Conservation (phyloP, 805 yeast species). For the Lachancea meyersii region DNA sequence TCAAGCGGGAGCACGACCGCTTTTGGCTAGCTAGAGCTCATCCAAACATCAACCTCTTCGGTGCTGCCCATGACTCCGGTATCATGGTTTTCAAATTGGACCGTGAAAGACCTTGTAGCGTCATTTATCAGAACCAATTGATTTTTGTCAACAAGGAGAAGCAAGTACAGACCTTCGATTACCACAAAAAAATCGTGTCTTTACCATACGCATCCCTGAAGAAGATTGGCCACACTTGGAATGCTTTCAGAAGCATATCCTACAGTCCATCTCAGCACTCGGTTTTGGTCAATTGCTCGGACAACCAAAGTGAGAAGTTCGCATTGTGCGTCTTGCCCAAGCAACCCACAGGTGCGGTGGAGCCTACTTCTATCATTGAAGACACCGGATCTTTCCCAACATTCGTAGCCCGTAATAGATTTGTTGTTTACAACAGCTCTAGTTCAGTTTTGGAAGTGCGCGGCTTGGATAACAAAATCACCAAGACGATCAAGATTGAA, state of each 20-base stretch:
- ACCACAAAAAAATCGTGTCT: slow-evolving; percentile 53
- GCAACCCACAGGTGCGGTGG: slow-evolving; percentile 88
- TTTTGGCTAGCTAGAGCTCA: slow-evolving; percentile 91
- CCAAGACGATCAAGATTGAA: slow-evolving; percentile 73
- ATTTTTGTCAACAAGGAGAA: slow-evolving; percentile 76
- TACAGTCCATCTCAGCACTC: slow-evolving; percentile 92
- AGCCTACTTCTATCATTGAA: slow-evolving; percentile 71
- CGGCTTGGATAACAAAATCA: slow-evolving; percentile 73
- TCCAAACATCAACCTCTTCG: slow-evolving; percentile 86
- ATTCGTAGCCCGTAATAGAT: slow-evolving; percentile 92
- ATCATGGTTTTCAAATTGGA: slow-evolving; percentile 96
- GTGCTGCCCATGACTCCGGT: slow-evolving; percentile 95
- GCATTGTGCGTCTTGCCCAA: slow-evolving; percentile 75
- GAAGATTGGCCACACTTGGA: slow-evolving; percentile 80
- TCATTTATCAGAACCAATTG: slow-evolving; percentile 73
- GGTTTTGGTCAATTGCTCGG: slow-evolving; percentile 73
- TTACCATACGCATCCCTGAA: slow-evolving; percentile 79
- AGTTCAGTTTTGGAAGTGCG: slow-evolving; percentile 69
- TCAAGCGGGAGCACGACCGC: slow-evolving; percentile 87
- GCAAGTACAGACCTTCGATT: slow-evolving; percentile 78
- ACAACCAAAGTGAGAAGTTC: slow-evolving; percentile 55
- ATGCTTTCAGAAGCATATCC: slow-evolving; percentile 74
- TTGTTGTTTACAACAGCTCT: slow-evolving; percentile 67
- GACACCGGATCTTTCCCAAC: slow-evolving; percentile 83
- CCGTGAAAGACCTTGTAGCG: slow-evolving; percentile 77